Percentiles rank a stretch among this genome's conserved stretches.
Evolutionary conservation across 441 rosid genomes (phyloP).

Genomic region (Viola pubescens): DNA sequence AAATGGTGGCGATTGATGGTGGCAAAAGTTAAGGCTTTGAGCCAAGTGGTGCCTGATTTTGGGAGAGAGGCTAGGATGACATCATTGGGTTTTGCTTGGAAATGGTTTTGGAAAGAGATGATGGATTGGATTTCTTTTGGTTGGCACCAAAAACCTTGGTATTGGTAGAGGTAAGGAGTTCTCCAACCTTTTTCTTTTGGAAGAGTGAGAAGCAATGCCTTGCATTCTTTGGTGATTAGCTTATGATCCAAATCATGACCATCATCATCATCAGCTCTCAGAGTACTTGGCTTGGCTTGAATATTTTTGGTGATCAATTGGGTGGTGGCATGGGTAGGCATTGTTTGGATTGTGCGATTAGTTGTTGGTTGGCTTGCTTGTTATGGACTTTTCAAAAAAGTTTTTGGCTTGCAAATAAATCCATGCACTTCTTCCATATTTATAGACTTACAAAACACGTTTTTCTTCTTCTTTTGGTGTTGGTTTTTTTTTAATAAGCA

Average conservation of each 20-base stretch:
- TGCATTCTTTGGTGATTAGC: conserved; percentile 37
- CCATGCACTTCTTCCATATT: too few relatives aligned
- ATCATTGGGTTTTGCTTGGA: conserved; percentile 33
- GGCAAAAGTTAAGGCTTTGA: conserved; percentile 57
- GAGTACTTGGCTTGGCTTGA: not conserved
- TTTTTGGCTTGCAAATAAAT: too few relatives aligned
- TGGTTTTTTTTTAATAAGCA: too few relatives aligned
- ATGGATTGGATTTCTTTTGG: conserved; percentile 59
- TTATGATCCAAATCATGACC: conserved; percentile 23
- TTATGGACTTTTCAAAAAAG: too few relatives aligned
- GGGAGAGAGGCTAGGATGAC: conserved; percentile 58
- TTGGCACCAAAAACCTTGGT: conserved; percentile 76
- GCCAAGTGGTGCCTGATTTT: conserved; percentile 87
- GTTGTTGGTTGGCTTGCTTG: not conserved
- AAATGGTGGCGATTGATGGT: conserved; percentile 33
- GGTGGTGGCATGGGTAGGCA: not conserved
- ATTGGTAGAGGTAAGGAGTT: conserved; percentile 43
- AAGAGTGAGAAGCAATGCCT: conserved; percentile 40
- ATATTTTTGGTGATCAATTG: conserved; percentile 2
- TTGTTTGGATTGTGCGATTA: not conserved
- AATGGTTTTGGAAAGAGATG: conserved; percentile 49
- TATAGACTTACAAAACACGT: too few relatives aligned
- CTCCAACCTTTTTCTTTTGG: conserved; percentile 68
- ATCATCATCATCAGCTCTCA: not conserved
- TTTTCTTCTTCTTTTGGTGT: too few relatives aligned